phyloP scores from a whole-genome alignment of 2,329 filamentous ascomycete genomes.

The Tolypocladium pustulatum region DNA sequence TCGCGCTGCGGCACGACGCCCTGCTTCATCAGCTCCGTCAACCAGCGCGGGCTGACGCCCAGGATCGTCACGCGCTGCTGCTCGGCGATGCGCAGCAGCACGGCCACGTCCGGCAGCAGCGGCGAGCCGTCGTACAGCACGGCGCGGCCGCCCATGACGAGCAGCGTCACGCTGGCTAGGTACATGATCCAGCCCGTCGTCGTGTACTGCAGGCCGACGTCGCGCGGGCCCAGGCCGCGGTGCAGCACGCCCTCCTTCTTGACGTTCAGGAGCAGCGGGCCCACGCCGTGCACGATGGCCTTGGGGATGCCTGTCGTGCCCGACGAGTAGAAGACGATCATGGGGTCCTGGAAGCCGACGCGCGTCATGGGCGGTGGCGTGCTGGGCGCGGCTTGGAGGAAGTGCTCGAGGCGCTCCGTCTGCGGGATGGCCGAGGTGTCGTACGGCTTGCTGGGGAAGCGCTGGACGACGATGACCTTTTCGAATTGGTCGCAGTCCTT shows the following conservation, averaged over 20 bases:
- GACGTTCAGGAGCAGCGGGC: constrained; percentile 46
- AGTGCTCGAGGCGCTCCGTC: constrained; percentile 33
- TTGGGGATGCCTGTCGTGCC: constrained; percentile 79
- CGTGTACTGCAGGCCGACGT: constrained; percentile 43
- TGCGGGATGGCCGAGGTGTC: constrained; percentile 44
- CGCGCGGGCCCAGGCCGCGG: constrained; percentile 26
- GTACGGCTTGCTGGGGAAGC: constrained; percentile 47
- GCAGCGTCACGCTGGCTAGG: constrained; percentile 44
- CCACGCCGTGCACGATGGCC: constrained; percentile 71
- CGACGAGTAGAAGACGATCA: constrained; percentile 67
- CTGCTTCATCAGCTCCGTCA: constrained; percentile 60
- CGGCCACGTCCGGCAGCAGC: constrained; percentile 56
- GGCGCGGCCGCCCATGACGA: constrained; percentile 49
- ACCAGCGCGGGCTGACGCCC: constrained; percentile 66
- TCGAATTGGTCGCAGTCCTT: constrained; percentile 47
- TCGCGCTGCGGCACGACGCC: constrained; percentile 50
- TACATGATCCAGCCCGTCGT: constrained; percentile 90
- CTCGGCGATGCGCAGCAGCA: constrained; percentile 52
- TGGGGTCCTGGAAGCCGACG: constrained; percentile 62
- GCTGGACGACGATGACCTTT: constrained; percentile 53
- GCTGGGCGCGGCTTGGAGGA: constrained; percentile 25
- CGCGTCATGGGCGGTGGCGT: constrained; percentile 42
- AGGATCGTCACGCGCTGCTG: constrained; percentile 60
- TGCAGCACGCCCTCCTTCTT: constrained; percentile 50
- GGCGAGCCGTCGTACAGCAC: constrained; percentile 79